Percentiles rank a stretch among this genome's conserved stretches.
These are phyloP conservation scores for Entophlyctis helioformis DNA, from an alignment of 192 early-diverging fungal genomes.

Conservation along the genomic window DNA sequence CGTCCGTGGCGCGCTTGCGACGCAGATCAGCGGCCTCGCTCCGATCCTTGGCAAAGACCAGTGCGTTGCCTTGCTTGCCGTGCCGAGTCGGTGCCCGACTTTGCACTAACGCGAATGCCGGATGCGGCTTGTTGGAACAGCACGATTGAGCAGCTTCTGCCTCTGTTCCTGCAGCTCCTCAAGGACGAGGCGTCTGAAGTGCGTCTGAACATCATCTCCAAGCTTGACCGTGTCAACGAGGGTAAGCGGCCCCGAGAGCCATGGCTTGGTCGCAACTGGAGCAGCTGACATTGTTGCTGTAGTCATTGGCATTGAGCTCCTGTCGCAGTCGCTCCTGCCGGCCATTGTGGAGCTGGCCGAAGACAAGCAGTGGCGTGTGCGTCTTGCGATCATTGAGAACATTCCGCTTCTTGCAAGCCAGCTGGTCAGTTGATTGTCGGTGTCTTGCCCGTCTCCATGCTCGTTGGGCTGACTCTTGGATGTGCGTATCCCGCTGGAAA, in stretches of 20 bases:
- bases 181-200: slow-evolving; percentile 98
- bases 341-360: slow-evolving; percentile 98
- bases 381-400: slow-evolving; percentile 97
- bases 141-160: slow-evolving; percentile 88
- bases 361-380: slow-evolving; percentile 99
- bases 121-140: slow-evolving; percentile 33
- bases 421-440: no score
- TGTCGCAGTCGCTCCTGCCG: slow-evolving; percentile 93
- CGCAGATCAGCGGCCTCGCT: slow-evolving; percentile 90
- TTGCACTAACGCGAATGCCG: no score
- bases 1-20: slow-evolving; percentile 89
- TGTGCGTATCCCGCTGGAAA: no score
- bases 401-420: slow-evolving; percentile 94
- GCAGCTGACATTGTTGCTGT: background rate
- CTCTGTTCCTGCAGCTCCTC: slow-evolving; percentile 89
- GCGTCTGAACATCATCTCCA: slow-evolving; percentile 96
- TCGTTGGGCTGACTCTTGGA: no score
- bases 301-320: slow-evolving; percentile 88
- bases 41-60: slow-evolving; percentile 89
- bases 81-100: no score
- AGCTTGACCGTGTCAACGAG: slow-evolving; percentile 90
- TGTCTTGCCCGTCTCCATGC: no score
- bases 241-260: no score
- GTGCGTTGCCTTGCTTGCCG: slow-evolving; percentile 29
- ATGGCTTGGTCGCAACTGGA: no score